phyloP scores from a whole-genome alignment of 805 yeast genomes.

The Hanseniaspora thailandica region DNA sequence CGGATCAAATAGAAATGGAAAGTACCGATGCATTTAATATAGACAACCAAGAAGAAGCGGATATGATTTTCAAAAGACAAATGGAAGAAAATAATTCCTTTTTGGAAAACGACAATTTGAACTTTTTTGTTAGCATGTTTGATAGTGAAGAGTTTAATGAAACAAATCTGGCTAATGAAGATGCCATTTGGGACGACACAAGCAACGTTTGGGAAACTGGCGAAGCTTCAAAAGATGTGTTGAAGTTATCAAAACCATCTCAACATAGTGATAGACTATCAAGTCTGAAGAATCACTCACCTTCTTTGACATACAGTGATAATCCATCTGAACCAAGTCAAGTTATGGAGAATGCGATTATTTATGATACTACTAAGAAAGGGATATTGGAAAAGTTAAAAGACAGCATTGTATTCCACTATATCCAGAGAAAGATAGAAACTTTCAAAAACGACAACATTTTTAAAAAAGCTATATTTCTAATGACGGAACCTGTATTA shows the following conservation, averaged over 20 bases:
- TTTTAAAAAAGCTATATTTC: constrained; percentile 24
- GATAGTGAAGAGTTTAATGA: background rate
- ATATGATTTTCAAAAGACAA: constrained; percentile 2
- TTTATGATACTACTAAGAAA: background rate
- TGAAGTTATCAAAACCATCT: background rate
- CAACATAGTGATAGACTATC: background rate
- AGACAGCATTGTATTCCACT: background rate
- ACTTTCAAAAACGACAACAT: constrained; percentile 23
- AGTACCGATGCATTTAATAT: background rate
- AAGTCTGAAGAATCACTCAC: background rate
- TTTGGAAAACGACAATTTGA: constrained; percentile 1
- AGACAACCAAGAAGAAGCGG: constrained; percentile 8
- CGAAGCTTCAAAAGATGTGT: background rate
- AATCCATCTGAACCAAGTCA: constrained; percentile 4
- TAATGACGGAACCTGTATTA: constrained; percentile 29
- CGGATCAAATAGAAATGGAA: constrained; percentile 4
- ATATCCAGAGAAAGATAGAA: constrained; percentile 26
- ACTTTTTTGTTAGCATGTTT: constrained; percentile 10
- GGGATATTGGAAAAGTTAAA: background rate
- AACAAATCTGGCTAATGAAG: background rate
- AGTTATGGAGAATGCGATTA: background rate
- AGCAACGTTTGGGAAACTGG: background rate
- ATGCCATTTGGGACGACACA: background rate
- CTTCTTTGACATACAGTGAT: constrained; percentile 1
- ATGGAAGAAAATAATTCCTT: background rate